Conservation (phyloP, 441 rosid genomes). For the Populus trichocarpa region DNA sequence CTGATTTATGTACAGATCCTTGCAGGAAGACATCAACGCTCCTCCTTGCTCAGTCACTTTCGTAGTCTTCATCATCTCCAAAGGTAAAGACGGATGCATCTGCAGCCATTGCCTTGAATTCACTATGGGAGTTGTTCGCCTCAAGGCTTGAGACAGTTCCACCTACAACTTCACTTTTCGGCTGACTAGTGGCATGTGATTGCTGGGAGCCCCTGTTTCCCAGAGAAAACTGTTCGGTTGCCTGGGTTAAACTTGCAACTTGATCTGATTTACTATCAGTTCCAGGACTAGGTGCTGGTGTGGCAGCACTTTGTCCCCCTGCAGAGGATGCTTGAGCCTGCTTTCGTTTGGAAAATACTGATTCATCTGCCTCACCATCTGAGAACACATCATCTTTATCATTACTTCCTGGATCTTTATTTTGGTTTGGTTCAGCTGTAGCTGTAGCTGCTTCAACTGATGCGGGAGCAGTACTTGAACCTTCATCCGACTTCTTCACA, state of each 20-base stretch:
- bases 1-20: conserved; percentile 32
- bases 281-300: conserved; percentile 35
- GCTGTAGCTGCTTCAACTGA: conserved; percentile 33
- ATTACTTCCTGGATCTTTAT: conserved; percentile 35
- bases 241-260: conserved; percentile 43
- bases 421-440: conserved; percentile 32
- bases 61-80: conserved; percentile 87
- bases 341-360: conserved; percentile 39
- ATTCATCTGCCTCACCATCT: conserved; percentile 65
- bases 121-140: conserved; percentile 49
- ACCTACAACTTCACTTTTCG: conserved; percentile 24
- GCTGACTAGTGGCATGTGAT: conserved; percentile 24
- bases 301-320: conserved; percentile 26
- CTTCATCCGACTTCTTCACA: conserved; percentile 34
- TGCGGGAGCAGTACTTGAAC: conserved; percentile 38
- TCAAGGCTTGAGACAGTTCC: conserved; percentile 25
- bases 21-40: not conserved
- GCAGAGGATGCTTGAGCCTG: conserved; percentile 32
- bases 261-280: conserved; percentile 36
- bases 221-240: conserved; percentile 56
- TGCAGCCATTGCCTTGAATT: conserved; percentile 96
- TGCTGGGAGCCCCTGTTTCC: conserved; percentile 38
- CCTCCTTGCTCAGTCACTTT: conserved; percentile 56
- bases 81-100: conserved; percentile 95
- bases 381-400: conserved; percentile 93